phyloP scores from a whole-genome alignment of 768 basidiomycete genomes.

The Russula earlei region DNA sequence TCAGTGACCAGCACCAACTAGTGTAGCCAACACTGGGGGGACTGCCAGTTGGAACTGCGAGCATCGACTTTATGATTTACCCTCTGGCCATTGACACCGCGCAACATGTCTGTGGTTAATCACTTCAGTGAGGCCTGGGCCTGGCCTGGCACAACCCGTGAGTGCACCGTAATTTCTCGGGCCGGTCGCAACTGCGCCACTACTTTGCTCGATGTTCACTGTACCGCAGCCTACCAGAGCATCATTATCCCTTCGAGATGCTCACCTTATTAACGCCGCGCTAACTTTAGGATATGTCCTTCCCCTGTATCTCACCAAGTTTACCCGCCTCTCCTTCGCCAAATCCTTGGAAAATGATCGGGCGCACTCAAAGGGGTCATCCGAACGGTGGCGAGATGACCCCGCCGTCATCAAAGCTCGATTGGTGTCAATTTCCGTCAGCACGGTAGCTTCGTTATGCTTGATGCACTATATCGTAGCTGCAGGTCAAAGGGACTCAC shows the following conservation, averaged over 20 bases:
- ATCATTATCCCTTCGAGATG: constrained; percentile 23
- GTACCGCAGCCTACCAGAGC: constrained; percentile 17
- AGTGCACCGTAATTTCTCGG: not conserved
- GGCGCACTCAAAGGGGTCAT: constrained; percentile 26
- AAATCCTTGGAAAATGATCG: constrained; percentile 20
- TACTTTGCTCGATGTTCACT: constrained; percentile 9
- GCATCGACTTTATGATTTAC: no score
- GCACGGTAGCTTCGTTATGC: constrained; percentile 49
- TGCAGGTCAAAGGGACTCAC: constrained; percentile 19
- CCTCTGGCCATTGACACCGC: no score
- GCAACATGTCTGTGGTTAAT: no score
- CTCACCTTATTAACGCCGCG: constrained; percentile 47
- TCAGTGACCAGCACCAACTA: no score
- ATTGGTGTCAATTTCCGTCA: constrained; percentile 53
- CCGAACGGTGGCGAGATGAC: constrained; percentile 68
- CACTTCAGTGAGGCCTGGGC: no score
- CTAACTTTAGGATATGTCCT: constrained; percentile 71
- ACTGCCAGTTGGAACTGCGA: no score
- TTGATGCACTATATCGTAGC: constrained; percentile 40
- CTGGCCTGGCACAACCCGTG: no score
- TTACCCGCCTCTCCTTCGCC: constrained; percentile 47
- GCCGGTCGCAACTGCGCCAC: not conserved
- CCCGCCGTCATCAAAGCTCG: constrained; percentile 78
- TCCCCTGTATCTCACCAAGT: constrained; percentile 68
- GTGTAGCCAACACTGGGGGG: no score